These are phyloP conservation scores for Colletotrichum sp. DNA, from an alignment of 2,329 filamentous ascomycete genomes.

Conservation along the genomic window DNA sequence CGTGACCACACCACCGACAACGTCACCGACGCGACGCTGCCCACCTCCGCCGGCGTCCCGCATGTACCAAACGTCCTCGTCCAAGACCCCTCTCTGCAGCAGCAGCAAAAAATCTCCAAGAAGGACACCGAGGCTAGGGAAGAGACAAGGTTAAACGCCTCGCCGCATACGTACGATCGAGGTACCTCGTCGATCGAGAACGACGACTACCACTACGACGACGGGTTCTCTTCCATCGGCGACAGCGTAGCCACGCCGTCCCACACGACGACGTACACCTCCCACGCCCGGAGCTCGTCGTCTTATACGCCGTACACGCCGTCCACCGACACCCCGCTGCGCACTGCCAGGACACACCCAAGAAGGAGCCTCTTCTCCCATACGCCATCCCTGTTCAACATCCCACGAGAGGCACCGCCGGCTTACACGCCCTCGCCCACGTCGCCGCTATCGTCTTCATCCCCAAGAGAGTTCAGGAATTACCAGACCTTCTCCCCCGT, in stretches of 20 bases:
- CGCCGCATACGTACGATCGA: not conserved
- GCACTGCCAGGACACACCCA: constrained; percentile 18
- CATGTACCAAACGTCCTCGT: constrained; percentile 53
- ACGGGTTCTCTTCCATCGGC: constrained; percentile 9
- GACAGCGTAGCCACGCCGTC: constrained; percentile 17
- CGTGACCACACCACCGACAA: not conserved
- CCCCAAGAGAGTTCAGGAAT: constrained; percentile 32
- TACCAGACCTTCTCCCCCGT: constrained; percentile 48
- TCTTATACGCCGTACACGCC: constrained; percentile 20
- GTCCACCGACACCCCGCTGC: constrained; percentile 10
- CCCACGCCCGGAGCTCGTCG: constrained; percentile 7
- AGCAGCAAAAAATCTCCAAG: constrained; percentile 38
- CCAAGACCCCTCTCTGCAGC: constrained; percentile 49
- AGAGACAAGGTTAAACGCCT: constrained; percentile 39
- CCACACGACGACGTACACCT: constrained; percentile 5
- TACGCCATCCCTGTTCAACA: constrained; percentile 12
- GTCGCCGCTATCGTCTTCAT: constrained; percentile 31
- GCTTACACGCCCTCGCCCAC: constrained; percentile 51
- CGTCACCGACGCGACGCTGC: constrained; percentile 25
- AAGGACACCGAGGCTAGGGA: constrained; percentile 44
- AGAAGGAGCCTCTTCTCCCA: constrained; percentile 1
- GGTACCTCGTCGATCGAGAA: constrained; percentile 1
- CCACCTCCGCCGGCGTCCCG: constrained; percentile 40
- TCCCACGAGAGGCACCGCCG: constrained; percentile 48
- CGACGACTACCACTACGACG: not conserved